Evolutionary conservation across 108 stramenopile species (phyloP).

Genomic region (Skeletonema marinoi): DNA sequence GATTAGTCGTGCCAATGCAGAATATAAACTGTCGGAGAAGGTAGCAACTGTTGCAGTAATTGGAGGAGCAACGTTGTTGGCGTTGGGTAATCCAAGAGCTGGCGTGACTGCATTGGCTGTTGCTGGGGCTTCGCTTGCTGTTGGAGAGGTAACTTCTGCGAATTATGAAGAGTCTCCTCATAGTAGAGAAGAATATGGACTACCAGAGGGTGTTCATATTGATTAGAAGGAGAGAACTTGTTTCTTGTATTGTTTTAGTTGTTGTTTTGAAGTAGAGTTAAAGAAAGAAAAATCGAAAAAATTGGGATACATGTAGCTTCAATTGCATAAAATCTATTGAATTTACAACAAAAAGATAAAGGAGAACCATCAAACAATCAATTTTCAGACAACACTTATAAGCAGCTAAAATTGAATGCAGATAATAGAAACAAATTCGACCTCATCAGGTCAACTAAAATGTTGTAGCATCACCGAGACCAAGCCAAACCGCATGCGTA

Average conservation of each 20-base stretch:
- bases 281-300: too few relatives aligned
- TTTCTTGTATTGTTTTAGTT: not conserved
- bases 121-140: conserved; percentile 45
- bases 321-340: too few relatives aligned
- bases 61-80: conserved; percentile 38
- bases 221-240: conserved; percentile 2
- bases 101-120: conserved; percentile 33
- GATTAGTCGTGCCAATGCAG: conserved; percentile 28
- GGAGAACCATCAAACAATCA: too few relatives aligned
- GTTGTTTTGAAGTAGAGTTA: not conserved
- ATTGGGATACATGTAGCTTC: too few relatives aligned
- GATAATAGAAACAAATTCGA: too few relatives aligned
- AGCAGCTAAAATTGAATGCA: too few relatives aligned
- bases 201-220: conserved; percentile 28
- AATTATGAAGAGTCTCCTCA: not conserved
- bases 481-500: too few relatives aligned
- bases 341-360: too few relatives aligned
- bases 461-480: too few relatives aligned
- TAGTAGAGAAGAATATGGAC: conserved; percentile 9
- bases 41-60: conserved; percentile 41
- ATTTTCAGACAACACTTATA: too few relatives aligned
- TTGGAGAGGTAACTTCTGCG: conserved; percentile 19
- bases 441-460: too few relatives aligned
- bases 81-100: conserved; percentile 33
- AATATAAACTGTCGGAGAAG: conserved; percentile 38